A percentile compares a stretch with the other conserved stretches of the same genome.
These are phyloP conservation scores for Neurospora sp. DNA, from an alignment of 495 filamentous ascomycete genomes.

Conservation along the genomic window DNA sequence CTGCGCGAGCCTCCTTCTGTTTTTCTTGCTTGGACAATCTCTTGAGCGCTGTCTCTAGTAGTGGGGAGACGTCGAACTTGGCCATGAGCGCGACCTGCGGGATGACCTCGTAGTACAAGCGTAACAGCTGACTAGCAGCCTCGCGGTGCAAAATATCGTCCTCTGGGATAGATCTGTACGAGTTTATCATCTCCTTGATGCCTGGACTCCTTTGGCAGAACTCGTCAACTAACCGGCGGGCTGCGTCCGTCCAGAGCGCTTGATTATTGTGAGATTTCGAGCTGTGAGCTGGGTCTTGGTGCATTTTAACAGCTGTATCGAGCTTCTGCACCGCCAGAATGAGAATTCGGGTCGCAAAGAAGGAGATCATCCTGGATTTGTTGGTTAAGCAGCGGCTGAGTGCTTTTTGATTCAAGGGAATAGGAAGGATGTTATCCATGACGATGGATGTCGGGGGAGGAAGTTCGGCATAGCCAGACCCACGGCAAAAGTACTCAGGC, in stretches of 20 bases:
- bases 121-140: conserved; percentile 60
- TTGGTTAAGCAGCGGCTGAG: conserved; percentile 69
- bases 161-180: conserved; percentile 54
- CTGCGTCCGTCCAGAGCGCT: conserved; percentile 55
- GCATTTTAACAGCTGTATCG: conserved; percentile 42
- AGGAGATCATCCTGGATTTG: conserved; percentile 61
- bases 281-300: conserved; percentile 35
- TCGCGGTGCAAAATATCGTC: conserved; percentile 69
- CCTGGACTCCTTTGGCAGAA: conserved; percentile 71
- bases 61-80: conserved; percentile 72
- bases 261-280: conserved; percentile 12
- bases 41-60: conserved; percentile 56
- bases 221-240: conserved; percentile 52
- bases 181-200: conserved; percentile 62
- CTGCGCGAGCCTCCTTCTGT: conserved; percentile 3
- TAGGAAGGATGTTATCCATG: conserved; percentile 80
- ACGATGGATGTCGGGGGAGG: conserved; percentile 68
- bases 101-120: conserved; percentile 69
- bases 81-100: conserved; percentile 72
- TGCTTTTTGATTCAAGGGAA: conserved; percentile 64
- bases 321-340: conserved; percentile 73
- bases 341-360: conserved; percentile 73
- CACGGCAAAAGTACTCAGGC: conserved; percentile 54
- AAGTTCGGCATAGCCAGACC: conserved; percentile 41
- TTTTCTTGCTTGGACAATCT: conserved; percentile 32